Base-by-base conservation (phyloP, 23 red algal species). In the Gracilaria gracilis region DNA sequence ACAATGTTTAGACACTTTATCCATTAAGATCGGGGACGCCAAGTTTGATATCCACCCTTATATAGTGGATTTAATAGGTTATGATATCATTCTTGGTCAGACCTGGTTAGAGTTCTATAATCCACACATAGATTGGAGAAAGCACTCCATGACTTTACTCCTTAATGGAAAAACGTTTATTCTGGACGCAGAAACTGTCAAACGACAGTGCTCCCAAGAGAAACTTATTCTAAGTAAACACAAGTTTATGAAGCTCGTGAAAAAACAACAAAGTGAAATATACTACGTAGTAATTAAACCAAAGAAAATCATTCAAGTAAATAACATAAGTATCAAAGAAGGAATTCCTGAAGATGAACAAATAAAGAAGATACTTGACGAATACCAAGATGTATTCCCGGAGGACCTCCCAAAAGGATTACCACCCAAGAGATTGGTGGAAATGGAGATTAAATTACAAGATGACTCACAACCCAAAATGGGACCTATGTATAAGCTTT, bases 381-480 rank as follows among this genome's bases (percentile, higher is more conserved):
- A 46, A 7, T 46, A 46, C 42, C 4, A 46, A 46, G 42, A 46
- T 11, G 42, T 46, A 46, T 46, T 46, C 2, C 54, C 54, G 15
- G 23, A 58, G 54, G 54, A 58, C 4, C 16, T 58, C 4, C 54
- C 54, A 58, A 58, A 46, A 46, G 42, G 42, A 46, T 46, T 46
- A 46, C 42, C 42, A 11, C 42, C 42, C 4, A 46, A 85, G 4
- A 16, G 38, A 85, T 13, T 28, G 36, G 38, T 85, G 8, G 81
- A 85, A 85, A 85, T 85, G 61, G 64, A 21, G n/a, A 69, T 85
- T 40, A 19, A 85, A n/a, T n/a, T n/a, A n/a, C n/a, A 70, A 70
- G 28, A 70, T 16, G 9, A 38, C 17, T 33, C 65, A 16, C 15
- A 34, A 4, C 74, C 74, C 4, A 79, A 51, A 51, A 50, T 79